Base-by-base conservation (phyloP, 108 stramenopile genomes). In the Cyclotella atomus region DNA sequence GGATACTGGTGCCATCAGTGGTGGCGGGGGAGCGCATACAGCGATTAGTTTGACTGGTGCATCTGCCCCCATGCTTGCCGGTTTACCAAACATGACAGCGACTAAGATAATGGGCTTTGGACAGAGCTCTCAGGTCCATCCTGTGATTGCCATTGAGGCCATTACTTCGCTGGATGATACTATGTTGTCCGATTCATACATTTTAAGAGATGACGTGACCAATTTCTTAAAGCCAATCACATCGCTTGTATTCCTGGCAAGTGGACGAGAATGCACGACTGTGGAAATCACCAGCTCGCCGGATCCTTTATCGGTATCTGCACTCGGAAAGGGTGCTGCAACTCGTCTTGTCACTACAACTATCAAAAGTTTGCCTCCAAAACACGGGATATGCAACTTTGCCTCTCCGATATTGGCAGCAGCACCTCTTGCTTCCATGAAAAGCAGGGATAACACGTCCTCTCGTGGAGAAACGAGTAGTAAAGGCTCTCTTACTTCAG, bases 121-220 rank as follows among this genome's bases (percentile, higher is more conserved):
- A n/a, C 87, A 87, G 61, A 90, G 88, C 20, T 86, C 86, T 3
- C 89, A 91, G 69, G 87, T 95, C 2, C 91, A 95, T 73, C 91
- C 91, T 2, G 87, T 87, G 4, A 84, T 95, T 66, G 67, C 79
- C 16, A 52, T 89, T 25, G 90, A 92, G 27, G 56, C 77, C 41
- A 63, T 72, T n/a, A 23, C 76, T 0, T 32, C 72, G 3, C 9
- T 65, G 8, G 47, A 63, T 52, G 10, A 20, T 62, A n/a, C 54
- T 24, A 7, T n/a, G n/a, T n/a, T n/a, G n/a, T 41, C 38, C 38
- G 7, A 41, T 41, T 41, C 68, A 21, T 25, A n/a, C n/a, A n/a
- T n/a, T n/a, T n/a, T n/a, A n/a, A n/a, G n/a, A n/a, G n/a, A n/a
- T n/a, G n/a, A n/a, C 23, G 49, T 49, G 16, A 47, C 46, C 46